Conservation (phyloP, 345 rosid genomes). For the Eucalyptus polybractea region DNA sequence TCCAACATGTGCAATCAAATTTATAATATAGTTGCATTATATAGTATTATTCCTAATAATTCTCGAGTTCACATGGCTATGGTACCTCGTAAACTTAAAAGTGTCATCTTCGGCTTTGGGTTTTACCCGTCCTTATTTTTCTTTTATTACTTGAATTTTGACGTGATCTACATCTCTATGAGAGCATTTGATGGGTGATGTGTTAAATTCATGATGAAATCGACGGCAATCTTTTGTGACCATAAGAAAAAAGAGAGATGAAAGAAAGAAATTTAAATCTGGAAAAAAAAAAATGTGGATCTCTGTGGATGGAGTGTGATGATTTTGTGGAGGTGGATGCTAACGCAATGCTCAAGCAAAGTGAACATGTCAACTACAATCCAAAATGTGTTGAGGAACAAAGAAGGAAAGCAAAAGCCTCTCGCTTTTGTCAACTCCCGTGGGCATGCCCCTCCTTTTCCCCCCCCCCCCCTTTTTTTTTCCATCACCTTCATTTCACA, state of each 20-base stretch:
- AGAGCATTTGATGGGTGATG: too few relatives aligned
- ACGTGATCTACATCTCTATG: neutral
- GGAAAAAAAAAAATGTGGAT: neutral
- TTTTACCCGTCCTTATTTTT: neutral
- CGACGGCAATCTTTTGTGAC: neutral
- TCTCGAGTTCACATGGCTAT: neutral
- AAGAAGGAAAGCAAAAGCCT: conserved; percentile 1
- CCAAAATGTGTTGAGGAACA: neutral
- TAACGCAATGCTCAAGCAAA: neutral
- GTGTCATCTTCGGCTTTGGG: neutral
- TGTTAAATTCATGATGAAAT: neutral
- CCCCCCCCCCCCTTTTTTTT: neutral
- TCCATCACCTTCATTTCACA: neutral
- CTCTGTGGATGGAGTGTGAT: neutral
- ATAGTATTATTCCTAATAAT: neutral
- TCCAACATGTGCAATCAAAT: neutral
- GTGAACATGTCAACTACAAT: neutral
- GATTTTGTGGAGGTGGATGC: neutral
- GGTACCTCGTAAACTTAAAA: neutral
- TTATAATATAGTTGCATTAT: neutral
- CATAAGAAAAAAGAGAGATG: neutral
- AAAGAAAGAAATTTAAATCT: neutral
- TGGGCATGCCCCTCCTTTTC: neutral
- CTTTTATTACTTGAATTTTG: neutral
- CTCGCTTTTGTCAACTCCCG: neutral